Percentiles rank a stretch among this genome's conserved stretches.
phyloP scores from a whole-genome alignment of 768 basidiomycete genomes.

The Naematelia encephala region DNA sequence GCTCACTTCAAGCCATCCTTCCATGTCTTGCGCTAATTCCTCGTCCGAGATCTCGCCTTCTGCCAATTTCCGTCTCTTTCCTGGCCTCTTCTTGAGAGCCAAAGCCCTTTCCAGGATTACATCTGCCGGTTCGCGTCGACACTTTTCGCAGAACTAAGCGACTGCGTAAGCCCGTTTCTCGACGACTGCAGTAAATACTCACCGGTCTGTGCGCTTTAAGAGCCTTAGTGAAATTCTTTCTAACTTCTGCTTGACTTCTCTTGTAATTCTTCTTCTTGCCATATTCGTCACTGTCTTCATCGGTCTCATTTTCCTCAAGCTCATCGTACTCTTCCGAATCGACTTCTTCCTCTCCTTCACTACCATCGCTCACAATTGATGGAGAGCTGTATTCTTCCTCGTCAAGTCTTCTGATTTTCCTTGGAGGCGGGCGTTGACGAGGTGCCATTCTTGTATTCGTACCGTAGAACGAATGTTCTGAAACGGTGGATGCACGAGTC shows the following conservation, averaged over 20 bases:
- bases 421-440: background rate
- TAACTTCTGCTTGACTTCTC: background rate
- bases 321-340: slow-evolving; percentile 11
- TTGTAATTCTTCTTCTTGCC: slow-evolving; percentile 4
- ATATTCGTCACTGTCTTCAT: slow-evolving; percentile 12
- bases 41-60: slow-evolving; percentile 31
- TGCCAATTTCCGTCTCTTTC: slow-evolving; percentile 18
- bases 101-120: slow-evolving; percentile 22
- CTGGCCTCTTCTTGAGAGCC: slow-evolving; percentile 20
- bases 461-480: background rate
- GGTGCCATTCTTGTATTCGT: background rate
- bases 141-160: slow-evolving; percentile 37
- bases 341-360: background rate
- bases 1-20: slow-evolving; percentile 42
- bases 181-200: background rate
- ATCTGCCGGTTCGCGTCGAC: slow-evolving; percentile 30
- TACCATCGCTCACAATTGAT: background rate
- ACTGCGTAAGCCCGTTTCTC: background rate
- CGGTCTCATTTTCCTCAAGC: slow-evolving; percentile 13
- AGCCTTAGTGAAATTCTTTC: slow-evolving; percentile 6
- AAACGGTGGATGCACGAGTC: background rate
- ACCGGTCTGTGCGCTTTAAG: slow-evolving; percentile 10
- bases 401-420: background rate
- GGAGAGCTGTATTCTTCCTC: background rate
- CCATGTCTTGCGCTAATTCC: slow-evolving; percentile 26